Evolutionary conservation across 2,329 filamentous ascomycete genomes (phyloP), one percentile per base, ranked within the genome.

Genomic region (Apiospora rasikravindrae): DNA sequence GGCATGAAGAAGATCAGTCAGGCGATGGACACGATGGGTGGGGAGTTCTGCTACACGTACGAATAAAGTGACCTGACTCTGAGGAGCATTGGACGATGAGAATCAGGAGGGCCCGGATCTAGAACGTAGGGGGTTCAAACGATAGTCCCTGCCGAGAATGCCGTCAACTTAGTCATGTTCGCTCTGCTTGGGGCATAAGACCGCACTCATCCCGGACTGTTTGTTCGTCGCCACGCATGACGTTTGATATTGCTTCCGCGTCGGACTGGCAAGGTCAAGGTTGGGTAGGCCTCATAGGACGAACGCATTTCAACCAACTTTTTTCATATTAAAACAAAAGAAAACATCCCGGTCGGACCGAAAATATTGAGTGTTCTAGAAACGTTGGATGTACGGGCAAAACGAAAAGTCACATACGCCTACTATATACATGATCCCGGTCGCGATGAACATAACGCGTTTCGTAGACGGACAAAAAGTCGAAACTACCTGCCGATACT

Each of bases 31-130:
- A 29, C 70, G 11, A 71, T 67, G 37, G 68, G 66, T 19, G 69
- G 69, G 24, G 57, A 49, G 19, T 71, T 76, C 5, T 76, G 76
- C 47, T 73, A 75, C 71, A 69, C 49, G 10, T 77, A 76, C 68
- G 73, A 71, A 29, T 75, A 70, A 16, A 64, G 22, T 33, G 8
- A 6, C 19, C 57, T 40, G 33, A 64, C 22, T 47, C 26, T 29
- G 33, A 37, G 33, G 33, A 37, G 33, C 1, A 37, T 37, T 37
- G 33, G 33, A 37, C 1, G 53, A 11, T 10, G 26, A 37, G 16
- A 33, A 37, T 33, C 29, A 61, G 53, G 14, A 19, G 22, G 45
- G 45, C 45, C 45, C 22, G 7, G 19, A 10, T 49, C 45, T 49
- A 49, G 45, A 49, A 49, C 45, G 7, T 7, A 10, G n/a, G 45